phyloP scores from a whole-genome alignment of 768 basidiomycete genomes.

The Auriculariales sp. region DNA sequence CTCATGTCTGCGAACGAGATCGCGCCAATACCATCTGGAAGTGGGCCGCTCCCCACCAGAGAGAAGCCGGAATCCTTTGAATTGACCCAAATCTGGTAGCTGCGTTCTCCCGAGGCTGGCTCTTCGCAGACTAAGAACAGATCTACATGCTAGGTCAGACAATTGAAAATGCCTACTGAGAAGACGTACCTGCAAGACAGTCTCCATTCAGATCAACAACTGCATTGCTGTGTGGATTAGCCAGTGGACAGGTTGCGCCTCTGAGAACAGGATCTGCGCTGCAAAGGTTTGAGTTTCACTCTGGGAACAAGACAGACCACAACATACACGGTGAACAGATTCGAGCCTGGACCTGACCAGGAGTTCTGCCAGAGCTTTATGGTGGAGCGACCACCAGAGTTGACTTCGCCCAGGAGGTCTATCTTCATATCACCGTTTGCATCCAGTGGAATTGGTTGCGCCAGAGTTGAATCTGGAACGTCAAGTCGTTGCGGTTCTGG shows the following conservation, averaged over 20 bases:
- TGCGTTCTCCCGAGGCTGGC: constrained; percentile 32
- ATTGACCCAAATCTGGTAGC: constrained; percentile 82
- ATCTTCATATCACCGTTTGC: constrained; percentile 79
- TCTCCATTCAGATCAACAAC: constrained; percentile 92
- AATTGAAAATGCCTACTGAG: neutral
- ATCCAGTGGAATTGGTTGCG: constrained; percentile 82
- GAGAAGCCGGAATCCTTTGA: constrained; percentile 57
- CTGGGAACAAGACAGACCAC: neutral
- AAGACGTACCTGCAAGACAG: constrained; percentile 67
- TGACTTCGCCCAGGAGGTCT: constrained; percentile 59
- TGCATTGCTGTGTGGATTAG: constrained; percentile 88
- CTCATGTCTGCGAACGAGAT: constrained; percentile 88
- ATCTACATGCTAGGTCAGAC: constrained; percentile 29
- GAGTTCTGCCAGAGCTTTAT: constrained; percentile 71
- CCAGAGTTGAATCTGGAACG: constrained; percentile 46
- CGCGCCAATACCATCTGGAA: constrained; percentile 65
- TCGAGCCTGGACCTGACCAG: constrained; percentile 44
- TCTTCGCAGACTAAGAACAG: constrained; percentile 80
- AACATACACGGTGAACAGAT: constrained; percentile 58
- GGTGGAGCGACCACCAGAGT: constrained; percentile 18
- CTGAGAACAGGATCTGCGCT: constrained; percentile 48
- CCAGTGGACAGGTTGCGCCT: constrained; percentile 54
- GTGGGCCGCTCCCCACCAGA: constrained; percentile 45
- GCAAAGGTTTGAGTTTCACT: neutral
- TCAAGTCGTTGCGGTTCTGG: constrained; percentile 9